Evolutionary conservation across 805 yeast genomes (phyloP), one percentile per base, ranked within the genome.

Genomic region (Ogataea haglerorum): DNA sequence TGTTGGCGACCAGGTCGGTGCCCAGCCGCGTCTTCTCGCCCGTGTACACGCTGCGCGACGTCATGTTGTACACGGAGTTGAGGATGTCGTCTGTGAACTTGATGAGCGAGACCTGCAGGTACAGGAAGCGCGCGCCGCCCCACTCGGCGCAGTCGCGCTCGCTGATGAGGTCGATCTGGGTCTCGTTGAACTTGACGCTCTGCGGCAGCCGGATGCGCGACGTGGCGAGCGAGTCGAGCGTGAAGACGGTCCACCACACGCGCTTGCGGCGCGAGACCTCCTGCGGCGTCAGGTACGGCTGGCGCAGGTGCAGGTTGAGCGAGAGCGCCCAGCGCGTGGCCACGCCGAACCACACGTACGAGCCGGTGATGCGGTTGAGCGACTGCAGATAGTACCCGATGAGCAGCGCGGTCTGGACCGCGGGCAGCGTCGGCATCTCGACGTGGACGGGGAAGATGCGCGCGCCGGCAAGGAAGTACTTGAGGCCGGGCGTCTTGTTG

Each of bases 231-330:
- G 62, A 57, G 36, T 65, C 68, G 49, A 65, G 52, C 5, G 61
- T 54, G 45, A 58, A 64, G 15, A 61, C 60, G 9, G 71, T 63
- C 71, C 71, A 67, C 69, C 70, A 67, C 3, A 65, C 50, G 34
- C 66, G 54, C 42, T 65, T 57, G 17, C 67, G 49, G 35, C 59
- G 57, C 21, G 65, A 63, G 15, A 51, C 48, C 32, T 61, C 64
- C 12, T 34, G 29, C 5, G 19, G 8, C 2, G 46, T 25, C 10
- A 53, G 44, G 10, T 53, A 33, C 5, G 48, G 49, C 15, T 43
- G 45, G 24, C 56, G 58, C 28, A 58, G 48, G 48, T 66, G 69
- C 17, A 62, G 47, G 3, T 66, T 66, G 26, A 61, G 42, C 4
- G 60, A 49, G 15, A 65, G 44, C 0, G 64, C 52, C 45, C 62